A percentile compares a stretch with the other conserved stretches of the same genome.
phyloP scores from a whole-genome alignment of 257 asterid species.

The Cinchona pubescens region DNA sequence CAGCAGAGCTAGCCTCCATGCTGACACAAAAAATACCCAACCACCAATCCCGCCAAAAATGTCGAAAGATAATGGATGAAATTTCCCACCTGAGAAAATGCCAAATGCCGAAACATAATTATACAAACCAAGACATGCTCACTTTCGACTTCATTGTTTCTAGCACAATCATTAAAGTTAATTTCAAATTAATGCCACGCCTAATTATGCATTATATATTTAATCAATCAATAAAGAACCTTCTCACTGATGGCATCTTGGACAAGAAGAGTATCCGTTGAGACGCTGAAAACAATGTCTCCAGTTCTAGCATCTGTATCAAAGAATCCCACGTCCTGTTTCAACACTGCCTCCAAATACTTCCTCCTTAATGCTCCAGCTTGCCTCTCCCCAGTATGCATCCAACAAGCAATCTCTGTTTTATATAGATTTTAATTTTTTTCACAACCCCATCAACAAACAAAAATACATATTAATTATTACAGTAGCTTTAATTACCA shows the following conservation, averaged over 20 bases:
- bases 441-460: neutral
- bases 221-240: slow-evolving; percentile 41
- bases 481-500: neutral
- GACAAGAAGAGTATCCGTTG: slow-evolving; percentile 95
- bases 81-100: slow-evolving; percentile 75
- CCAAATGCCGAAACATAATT: neutral
- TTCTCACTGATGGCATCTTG: slow-evolving; percentile 99
- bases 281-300: slow-evolving; percentile 91
- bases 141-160: neutral
- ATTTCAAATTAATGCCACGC: neutral
- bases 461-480: too few species aligned
- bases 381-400: slow-evolving; percentile 96
- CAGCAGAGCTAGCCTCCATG: slow-evolving; percentile 91
- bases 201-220: slow-evolving; percentile 1
- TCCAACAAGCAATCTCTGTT: slow-evolving; percentile 96
- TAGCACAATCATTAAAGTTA: slow-evolving; percentile 2
- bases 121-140: neutral
- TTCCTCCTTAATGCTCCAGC: slow-evolving; percentile 80
- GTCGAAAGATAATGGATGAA: slow-evolving; percentile 97
- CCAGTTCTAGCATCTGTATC: slow-evolving; percentile 99
- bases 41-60: slow-evolving; percentile 96
- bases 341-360: slow-evolving; percentile 88
- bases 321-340: slow-evolving; percentile 98
- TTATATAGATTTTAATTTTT: neutral
- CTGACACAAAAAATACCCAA: slow-evolving; percentile 96